phyloP scores from a whole-genome alignment of 2,329 filamentous ascomycete species.

The Fusarium heterosporum region DNA sequence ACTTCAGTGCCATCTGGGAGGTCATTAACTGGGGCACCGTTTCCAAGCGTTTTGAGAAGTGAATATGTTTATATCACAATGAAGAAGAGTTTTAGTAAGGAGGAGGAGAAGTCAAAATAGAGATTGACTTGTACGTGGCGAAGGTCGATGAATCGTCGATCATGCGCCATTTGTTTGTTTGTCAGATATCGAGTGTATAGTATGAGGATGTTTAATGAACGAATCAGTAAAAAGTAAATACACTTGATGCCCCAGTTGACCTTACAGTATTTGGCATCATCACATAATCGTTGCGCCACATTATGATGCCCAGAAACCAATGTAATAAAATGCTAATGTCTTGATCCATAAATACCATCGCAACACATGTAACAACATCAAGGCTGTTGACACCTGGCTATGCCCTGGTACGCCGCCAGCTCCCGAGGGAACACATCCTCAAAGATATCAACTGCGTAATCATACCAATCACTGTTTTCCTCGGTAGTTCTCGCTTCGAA shows the following conservation, averaged over 20 bases:
- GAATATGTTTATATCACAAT: conserved; percentile 9
- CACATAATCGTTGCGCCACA: not conserved
- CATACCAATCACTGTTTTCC: conserved; percentile 50
- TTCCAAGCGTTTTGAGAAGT: conserved; percentile 76
- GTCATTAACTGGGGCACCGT: conserved; percentile 96
- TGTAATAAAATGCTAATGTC: not conserved
- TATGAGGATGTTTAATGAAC: conserved; percentile 26
- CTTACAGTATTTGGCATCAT: not conserved
- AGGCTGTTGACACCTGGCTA: conserved; percentile 46
- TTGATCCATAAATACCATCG: not conserved
- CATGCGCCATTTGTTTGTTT: conserved; percentile 30
- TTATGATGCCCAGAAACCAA: not conserved
- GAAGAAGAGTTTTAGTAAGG: not conserved
- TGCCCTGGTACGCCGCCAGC: conserved; percentile 49
- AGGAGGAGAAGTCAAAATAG: conserved; percentile 23
- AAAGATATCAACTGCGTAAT: conserved; percentile 49
- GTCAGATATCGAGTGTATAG: conserved; percentile 40
- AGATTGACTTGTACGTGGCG: conserved; percentile 12
- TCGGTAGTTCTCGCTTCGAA: conserved; percentile 48
- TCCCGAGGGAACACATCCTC: conserved; percentile 38
- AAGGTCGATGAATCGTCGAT: not conserved
- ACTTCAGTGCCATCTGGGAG: conserved; percentile 94
- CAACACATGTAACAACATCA: conserved; percentile 7
- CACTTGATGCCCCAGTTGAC: not conserved
- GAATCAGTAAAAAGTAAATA: conserved; percentile 27